Evolutionary conservation across 306 rosid genomes (phyloP), one percentile per base, ranked within the genome.

Genomic region (Prunus salicina): DNA sequence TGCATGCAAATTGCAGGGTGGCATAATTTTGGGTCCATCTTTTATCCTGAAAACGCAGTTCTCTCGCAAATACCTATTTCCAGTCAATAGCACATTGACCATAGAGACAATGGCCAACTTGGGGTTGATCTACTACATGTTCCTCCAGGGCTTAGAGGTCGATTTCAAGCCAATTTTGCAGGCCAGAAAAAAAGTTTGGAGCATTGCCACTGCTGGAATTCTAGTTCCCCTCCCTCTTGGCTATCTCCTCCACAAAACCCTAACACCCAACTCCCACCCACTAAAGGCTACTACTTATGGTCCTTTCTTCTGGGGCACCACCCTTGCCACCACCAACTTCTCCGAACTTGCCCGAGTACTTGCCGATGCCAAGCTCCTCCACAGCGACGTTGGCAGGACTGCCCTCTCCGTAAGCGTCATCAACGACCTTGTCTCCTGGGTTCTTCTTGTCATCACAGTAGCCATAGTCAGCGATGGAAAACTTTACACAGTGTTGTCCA

Each of bases 81-180:
- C 78, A 47, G 65, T 71, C 16, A 80, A 46, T 24, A 69, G 72
- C 52, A 7, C 70, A 8, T 15, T 69, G 69, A 53, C 73, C 6
- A 50, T 80, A 28, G 89, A 85, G 24, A 82, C 78, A 18, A 52
- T 80, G 2, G 82, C 84, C 1, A 69, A 74, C 50, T 58, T 79
- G 64, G 72, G 84, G 8, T 28, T 85, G 64, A 73, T 85, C 51
- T 85, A 82, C 74, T 79, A 79, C 65, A 69, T 85, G 75, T 85
- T 85, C 61, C 72, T 85, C 13, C 82, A 79, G 3, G 89, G 89
- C 12, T 58, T 85, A 32, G 86, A 82, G 56, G 65, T 80, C 2
- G 86, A 85, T 56, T 13, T 82, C n/a, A 24, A 70, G 14, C 78
- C 84, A 3, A 58, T 85, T 14, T 16, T 73, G 22, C 75, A 74